Evolutionary conservation across 805 yeast species (phyloP).

Genomic region (Wickerhamomyces rabaulensis): DNA sequence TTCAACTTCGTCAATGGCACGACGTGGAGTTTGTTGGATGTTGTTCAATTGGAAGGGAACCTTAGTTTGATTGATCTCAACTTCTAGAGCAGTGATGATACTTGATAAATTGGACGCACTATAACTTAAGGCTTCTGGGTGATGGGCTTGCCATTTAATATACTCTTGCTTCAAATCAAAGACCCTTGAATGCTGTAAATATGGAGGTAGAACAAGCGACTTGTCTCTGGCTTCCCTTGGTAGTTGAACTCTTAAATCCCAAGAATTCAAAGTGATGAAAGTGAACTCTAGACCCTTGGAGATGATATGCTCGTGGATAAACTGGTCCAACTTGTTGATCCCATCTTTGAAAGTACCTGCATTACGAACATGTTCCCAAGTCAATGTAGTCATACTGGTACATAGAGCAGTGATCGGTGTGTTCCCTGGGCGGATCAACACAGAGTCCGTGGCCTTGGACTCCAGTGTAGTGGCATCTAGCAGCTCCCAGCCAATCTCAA

Average conservation of each 20-base stretch:
- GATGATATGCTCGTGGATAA: conserved; percentile 39
- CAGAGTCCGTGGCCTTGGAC: conserved; percentile 36
- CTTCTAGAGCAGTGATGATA: conserved; percentile 26
- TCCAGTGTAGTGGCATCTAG: conserved; percentile 49
- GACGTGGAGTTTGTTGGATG: conserved; percentile 26
- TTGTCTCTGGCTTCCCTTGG: conserved; percentile 80
- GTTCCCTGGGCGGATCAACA: conserved; percentile 53
- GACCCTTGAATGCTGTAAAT: conserved; percentile 67
- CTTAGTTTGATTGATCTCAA: conserved; percentile 15
- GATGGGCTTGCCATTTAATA: conserved; percentile 62
- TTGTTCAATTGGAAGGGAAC: conserved; percentile 14
- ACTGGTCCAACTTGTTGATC: conserved; percentile 46
- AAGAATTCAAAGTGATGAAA: conserved; percentile 60
- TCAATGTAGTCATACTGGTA: conserved; percentile 44
- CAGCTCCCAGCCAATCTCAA: conserved; percentile 63
- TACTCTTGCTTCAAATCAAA: conserved; percentile 77
- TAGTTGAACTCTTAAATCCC: conserved; percentile 72
- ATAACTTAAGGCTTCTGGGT: conserved; percentile 41
- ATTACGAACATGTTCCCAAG: conserved; percentile 56
- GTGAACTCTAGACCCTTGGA: conserved; percentile 46
- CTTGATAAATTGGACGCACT: conserved; percentile 24
- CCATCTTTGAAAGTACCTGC: conserved; percentile 63
- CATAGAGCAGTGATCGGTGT: conserved; percentile 61
- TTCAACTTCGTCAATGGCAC: conserved; percentile 42
- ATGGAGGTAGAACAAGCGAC: conserved; percentile 64